phyloP scores from a whole-genome alignment of 108 stramenopile genomes.

The Fistulifera solaris region DNA sequence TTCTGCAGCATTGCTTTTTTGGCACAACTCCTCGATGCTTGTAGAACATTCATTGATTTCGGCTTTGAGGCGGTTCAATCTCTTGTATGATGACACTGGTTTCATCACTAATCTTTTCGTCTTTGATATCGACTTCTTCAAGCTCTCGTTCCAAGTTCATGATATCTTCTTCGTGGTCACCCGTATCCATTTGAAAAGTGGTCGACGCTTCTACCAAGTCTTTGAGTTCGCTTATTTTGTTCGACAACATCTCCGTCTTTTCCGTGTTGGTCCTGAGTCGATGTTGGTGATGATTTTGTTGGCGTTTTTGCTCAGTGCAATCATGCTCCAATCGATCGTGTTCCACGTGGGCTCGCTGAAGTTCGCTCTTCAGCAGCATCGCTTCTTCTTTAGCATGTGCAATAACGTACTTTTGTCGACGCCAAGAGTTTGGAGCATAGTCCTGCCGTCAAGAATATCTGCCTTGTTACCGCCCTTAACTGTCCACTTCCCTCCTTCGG shows the following conservation, averaged over 20 bases:
- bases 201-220: constrained; percentile 34
- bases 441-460: constrained; percentile 42
- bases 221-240: constrained; percentile 23
- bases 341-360: constrained; percentile 12
- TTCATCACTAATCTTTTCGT: constrained; percentile 19
- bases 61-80: constrained; percentile 29
- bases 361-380: constrained; percentile 34
- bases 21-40: constrained; percentile 51
- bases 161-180: constrained; percentile 54
- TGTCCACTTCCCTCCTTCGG: constrained; percentile 72
- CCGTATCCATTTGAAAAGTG: constrained; percentile 61
- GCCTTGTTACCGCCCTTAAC: constrained; percentile 23
- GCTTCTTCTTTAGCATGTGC: constrained; percentile 43
- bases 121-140: constrained; percentile 31
- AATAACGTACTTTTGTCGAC: constrained; percentile 57
- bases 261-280: constrained; percentile 19
- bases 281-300: constrained; percentile 39
- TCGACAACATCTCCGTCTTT: constrained; percentile 18
- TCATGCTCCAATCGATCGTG: constrained; percentile 17
- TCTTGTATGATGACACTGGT: constrained; percentile 36
- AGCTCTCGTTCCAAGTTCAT: constrained; percentile 36
- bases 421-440: constrained; percentile 54
- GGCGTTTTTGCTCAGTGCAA: constrained; percentile 15
- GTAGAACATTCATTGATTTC: constrained; percentile 46
- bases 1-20: constrained; percentile 50